Percentiles rank a stretch among this genome's conserved stretches.
phyloP scores from a whole-genome alignment of 257 asterid genomes.

The Gynochthodes officinalis region DNA sequence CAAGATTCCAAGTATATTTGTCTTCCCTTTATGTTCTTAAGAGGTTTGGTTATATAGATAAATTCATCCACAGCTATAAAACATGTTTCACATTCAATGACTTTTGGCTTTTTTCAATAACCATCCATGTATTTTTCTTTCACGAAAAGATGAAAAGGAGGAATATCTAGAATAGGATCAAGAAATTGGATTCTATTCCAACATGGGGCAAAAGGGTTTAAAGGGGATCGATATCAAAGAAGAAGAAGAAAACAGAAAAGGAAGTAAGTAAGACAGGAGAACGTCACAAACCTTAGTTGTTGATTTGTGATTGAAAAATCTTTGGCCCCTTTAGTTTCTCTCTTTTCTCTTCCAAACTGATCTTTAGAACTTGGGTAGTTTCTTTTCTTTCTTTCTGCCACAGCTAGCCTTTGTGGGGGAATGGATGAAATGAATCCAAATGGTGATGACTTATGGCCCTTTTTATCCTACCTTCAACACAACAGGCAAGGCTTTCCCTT shows the following conservation, averaged over 20 bases:
- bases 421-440: constrained; percentile 12
- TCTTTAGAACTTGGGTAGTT: constrained; percentile 1
- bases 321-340: background rate
- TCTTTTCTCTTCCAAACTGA: constrained; percentile 8
- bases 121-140: constrained; percentile 26
- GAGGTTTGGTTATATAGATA: too few relatives aligned
- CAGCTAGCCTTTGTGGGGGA: constrained; percentile 10
- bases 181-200: constrained; percentile 33
- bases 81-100: constrained; percentile 19
- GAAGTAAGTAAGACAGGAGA: constrained; percentile 20
- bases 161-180: constrained; percentile 29
- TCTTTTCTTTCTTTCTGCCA: constrained; percentile 17
- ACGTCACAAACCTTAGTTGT: constrained; percentile 27
- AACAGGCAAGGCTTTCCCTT: constrained; percentile 21
- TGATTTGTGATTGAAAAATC: constrained; percentile 17
- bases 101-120: constrained; percentile 40
- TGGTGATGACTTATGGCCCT: constrained; percentile 23
- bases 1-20: background rate
- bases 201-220: constrained; percentile 25
- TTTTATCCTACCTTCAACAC: constrained; percentile 38
- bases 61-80: background rate
- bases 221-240: constrained; percentile 15
- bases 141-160: constrained; percentile 48
- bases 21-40: background rate
- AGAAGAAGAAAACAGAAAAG: constrained; percentile 21